phyloP scores from a whole-genome alignment of 192 early-diverging fungal genomes.

The Backusella australiensis region DNA sequence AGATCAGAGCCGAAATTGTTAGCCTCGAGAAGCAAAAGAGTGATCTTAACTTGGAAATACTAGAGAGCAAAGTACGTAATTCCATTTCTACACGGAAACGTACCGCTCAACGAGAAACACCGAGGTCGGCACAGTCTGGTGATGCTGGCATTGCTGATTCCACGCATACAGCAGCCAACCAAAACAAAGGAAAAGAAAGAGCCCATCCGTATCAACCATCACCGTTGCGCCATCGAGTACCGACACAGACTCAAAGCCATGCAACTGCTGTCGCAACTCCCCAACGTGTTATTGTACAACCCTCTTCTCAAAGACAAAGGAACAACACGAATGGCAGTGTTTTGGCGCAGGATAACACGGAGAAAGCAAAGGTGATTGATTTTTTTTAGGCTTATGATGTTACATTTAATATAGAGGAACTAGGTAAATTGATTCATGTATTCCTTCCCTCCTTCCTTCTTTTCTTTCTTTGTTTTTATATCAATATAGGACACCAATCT shows the following conservation, averaged over 20 bases:
- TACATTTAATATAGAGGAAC: neutral
- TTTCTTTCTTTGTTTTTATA: neutral
- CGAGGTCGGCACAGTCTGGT: neutral
- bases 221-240: neutral
- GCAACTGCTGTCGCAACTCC: neutral
- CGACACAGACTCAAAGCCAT: neutral
- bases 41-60: neutral
- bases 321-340: neutral
- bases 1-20: neutral
- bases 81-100: neutral
- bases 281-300: neutral
- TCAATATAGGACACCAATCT: neutral
- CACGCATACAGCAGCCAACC: neutral
- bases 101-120: neutral
- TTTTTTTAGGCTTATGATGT: neutral
- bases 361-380: neutral
- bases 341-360: neutral
- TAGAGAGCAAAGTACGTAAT: neutral
- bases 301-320: neutral
- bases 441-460: neutral
- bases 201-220: neutral
- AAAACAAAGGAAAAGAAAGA: neutral
- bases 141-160: neutral
- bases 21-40: neutral
- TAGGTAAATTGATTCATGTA: constrained; percentile 3